Evolutionary conservation across 768 basidiomycete genomes (phyloP).

Genomic region (Lyophyllum decastes): DNA sequence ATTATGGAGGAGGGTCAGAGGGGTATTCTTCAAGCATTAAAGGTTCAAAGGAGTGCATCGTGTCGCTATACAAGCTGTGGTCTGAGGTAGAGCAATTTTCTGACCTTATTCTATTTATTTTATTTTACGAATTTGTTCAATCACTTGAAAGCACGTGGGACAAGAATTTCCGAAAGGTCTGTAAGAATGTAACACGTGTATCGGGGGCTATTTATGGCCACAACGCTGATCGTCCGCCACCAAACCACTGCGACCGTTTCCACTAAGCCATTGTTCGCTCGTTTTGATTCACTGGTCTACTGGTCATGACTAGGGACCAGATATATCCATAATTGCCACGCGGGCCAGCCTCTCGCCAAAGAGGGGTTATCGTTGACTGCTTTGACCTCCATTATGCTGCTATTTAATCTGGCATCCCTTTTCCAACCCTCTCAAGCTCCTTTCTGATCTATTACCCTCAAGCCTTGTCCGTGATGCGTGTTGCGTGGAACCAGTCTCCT

Average conservation of each 20-base stretch:
- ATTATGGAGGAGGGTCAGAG: too few species aligned
- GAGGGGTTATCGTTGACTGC: background rate
- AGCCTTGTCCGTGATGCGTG: background rate
- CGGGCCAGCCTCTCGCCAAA: slow-evolving; percentile 6
- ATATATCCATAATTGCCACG: background rate
- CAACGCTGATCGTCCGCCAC: background rate
- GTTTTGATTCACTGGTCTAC: background rate
- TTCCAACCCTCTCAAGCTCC: background rate
- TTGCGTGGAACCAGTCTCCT: slow-evolving; percentile 2
- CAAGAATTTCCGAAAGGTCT: too few species aligned
- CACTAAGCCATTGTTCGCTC: slow-evolving; percentile 8
- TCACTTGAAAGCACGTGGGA: too few species aligned
- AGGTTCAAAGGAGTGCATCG: too few species aligned
- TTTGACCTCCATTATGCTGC: slow-evolving; percentile 6
- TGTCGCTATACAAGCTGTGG: too few species aligned
- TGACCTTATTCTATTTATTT: too few species aligned
- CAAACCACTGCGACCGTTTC: background rate
- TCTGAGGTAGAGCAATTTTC: too few species aligned
- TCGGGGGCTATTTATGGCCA: too few species aligned
- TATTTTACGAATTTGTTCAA: too few species aligned
- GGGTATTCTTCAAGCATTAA: too few species aligned
- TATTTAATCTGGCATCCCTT: slow-evolving; percentile 5
- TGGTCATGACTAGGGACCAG: background rate
- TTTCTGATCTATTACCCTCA: background rate
- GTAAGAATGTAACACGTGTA: too few species aligned